phyloP scores from a whole-genome alignment of 2,329 filamentous ascomycete species.

The Penicillium sp. region DNA sequence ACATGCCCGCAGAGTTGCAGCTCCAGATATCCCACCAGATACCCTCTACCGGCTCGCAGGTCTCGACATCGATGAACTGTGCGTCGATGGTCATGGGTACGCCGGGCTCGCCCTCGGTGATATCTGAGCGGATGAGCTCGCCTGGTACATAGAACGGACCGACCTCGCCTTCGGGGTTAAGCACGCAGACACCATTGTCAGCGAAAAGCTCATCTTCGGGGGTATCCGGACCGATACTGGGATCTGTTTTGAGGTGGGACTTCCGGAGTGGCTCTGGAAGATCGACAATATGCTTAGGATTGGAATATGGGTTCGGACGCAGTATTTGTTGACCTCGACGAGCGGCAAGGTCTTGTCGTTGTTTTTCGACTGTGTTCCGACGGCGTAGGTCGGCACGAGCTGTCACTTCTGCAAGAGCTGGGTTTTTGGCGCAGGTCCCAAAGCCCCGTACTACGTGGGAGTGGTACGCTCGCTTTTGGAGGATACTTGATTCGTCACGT shows the following conservation, averaged over 20 bases:
- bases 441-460: not conserved
- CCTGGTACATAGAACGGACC: slow-evolving; percentile 31
- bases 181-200: slow-evolving; percentile 26
- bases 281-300: not conserved
- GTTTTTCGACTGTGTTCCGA: not conserved
- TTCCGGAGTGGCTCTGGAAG: not conserved
- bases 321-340: not conserved
- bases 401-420: not conserved
- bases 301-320: not conserved
- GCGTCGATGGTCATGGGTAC: slow-evolving; percentile 41
- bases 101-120: slow-evolving; percentile 37
- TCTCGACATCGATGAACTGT: slow-evolving; percentile 41
- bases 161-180: not conserved
- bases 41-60: slow-evolving; percentile 39
- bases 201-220: slow-evolving; percentile 26
- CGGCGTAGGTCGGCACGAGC: not conserved
- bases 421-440: not conserved
- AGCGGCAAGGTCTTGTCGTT: not conserved
- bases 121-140: slow-evolving; percentile 38
- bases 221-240: slow-evolving; percentile 4
- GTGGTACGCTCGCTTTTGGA: not conserved
- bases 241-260: not conserved
- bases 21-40: slow-evolving; percentile 43
- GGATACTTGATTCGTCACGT: not conserved
- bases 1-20: slow-evolving; percentile 43